Evolutionary conservation across 768 basidiomycete genomes (phyloP).

Genomic region (Amanita jacksonii): DNA sequence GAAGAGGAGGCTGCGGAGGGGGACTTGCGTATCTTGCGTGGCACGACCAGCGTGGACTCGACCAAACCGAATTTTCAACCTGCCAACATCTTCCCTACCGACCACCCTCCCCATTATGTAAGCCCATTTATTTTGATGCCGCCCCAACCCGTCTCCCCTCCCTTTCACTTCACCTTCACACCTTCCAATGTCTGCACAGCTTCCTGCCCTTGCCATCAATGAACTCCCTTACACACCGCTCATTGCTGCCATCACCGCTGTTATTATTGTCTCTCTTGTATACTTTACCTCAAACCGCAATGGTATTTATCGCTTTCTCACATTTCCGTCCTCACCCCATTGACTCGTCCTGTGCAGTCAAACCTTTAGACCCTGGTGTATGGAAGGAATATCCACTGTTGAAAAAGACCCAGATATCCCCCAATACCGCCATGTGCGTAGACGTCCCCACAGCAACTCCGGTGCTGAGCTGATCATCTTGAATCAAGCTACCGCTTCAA

Average conservation of each 20-base stretch:
- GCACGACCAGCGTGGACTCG: slow-evolving; percentile 12
- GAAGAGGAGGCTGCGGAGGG: slow-evolving; percentile 4
- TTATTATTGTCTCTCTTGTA: slow-evolving; percentile 39
- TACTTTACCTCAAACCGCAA: slow-evolving; percentile 36
- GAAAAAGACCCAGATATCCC: slow-evolving; percentile 78
- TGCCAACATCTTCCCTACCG: too few relatives aligned
- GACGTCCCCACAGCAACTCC: slow-evolving; percentile 4
- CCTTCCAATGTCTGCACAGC: slow-evolving; percentile 25
- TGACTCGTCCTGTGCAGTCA: too few relatives aligned
- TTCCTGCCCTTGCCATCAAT: slow-evolving; percentile 29
- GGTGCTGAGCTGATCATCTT: background rate
- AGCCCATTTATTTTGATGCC: background rate
- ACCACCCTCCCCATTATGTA: background rate
- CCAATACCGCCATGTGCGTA: slow-evolving; percentile 86
- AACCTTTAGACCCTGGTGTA: slow-evolving; percentile 60
- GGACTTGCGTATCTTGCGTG: background rate
- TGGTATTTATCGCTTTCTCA: slow-evolving; percentile 6
- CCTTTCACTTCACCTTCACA: slow-evolving; percentile 16
- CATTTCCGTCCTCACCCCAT: slow-evolving; percentile 20
- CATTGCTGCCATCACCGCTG: slow-evolving; percentile 40
- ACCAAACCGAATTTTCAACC: too few relatives aligned
- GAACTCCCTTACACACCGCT: slow-evolving; percentile 33
- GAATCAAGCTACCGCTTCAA: slow-evolving; percentile 78
- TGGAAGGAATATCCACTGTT: slow-evolving; percentile 81
- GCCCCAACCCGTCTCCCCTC: background rate